Conservation (phyloP, 139 green algal genomes). For the Picochlorum sp. region DNA sequence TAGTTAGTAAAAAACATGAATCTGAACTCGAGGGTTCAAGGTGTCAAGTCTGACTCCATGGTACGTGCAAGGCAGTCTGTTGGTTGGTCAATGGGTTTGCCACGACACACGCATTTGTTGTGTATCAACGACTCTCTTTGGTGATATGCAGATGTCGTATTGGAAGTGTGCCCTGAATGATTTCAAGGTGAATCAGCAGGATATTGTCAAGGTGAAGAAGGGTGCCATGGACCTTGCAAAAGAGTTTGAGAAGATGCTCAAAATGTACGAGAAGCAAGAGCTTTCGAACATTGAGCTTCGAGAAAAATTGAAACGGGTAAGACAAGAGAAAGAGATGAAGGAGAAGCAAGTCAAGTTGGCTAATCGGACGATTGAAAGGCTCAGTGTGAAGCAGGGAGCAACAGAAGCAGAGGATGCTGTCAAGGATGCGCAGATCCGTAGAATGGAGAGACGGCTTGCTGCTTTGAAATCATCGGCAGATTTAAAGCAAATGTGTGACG, state of each 20-base stretch:
- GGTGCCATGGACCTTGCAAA: neutral
- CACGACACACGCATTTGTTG: too few relatives aligned
- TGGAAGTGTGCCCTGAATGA: neutral
- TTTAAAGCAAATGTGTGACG: conserved; percentile 13
- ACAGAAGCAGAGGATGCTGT: conserved; percentile 21
- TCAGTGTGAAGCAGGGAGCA: conserved; percentile 15
- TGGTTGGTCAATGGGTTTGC: too few relatives aligned
- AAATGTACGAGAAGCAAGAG: conserved; percentile 22
- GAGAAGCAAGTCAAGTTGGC: conserved; percentile 39
- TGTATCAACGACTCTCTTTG: too few relatives aligned
- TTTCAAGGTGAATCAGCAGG: neutral
- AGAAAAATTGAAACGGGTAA: conserved; percentile 11
- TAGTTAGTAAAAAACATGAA: too few relatives aligned
- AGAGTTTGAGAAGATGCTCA: conserved; percentile 13
- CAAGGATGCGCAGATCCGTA: conserved; percentile 37
- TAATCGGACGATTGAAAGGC: conserved; percentile 31
- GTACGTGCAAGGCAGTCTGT: too few relatives aligned
- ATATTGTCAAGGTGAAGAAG: neutral
- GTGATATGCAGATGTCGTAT: neutral
- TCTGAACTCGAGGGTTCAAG: too few relatives aligned
- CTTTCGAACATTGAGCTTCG: conserved; percentile 3
- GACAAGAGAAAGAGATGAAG: conserved; percentile 10
- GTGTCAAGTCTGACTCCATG: too few relatives aligned
- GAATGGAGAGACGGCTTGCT: conserved; percentile 37
- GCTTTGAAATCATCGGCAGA: conserved; percentile 16